Evolutionary conservation across 1,284 basidiomycete species (phyloP).

Genomic region (Sanghuangporus sanghuang): DNA sequence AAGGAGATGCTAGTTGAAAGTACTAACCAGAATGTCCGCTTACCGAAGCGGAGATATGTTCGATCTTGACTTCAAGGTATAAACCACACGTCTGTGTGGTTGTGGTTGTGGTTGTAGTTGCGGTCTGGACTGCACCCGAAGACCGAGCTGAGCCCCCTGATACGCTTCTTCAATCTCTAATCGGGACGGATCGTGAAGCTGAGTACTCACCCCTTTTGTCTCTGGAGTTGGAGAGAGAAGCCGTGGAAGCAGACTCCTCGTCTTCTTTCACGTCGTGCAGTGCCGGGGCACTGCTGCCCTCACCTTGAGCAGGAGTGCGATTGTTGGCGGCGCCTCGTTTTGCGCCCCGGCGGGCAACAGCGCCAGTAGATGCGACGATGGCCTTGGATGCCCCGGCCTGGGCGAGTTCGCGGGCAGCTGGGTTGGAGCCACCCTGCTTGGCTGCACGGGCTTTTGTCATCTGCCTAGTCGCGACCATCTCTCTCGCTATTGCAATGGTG

Average conservation of each 20-base stretch:
- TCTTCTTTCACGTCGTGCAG: not conserved
- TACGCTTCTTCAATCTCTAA: not conserved
- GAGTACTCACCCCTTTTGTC: not conserved
- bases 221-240: not conserved
- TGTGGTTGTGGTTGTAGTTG: not conserved
- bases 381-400: too few species aligned
- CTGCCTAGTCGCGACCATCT: too few species aligned
- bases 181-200: not conserved
- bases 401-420: too few species aligned
- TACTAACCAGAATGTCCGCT: not conserved
- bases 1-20: not conserved
- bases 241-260: not conserved
- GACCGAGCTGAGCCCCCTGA: not conserved
- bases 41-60: not conserved
- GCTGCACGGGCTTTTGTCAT: too few species aligned
- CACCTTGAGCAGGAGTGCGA: not conserved
- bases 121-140: not conserved
- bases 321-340: not conserved
- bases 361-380: not conserved
- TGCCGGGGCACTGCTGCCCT: not conserved
- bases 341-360: not conserved
- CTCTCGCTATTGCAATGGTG: too few species aligned
- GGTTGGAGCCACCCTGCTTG: too few species aligned
- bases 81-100: not conserved
- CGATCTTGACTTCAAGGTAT: not conserved